These are phyloP conservation scores for Groenewaldozyma auringiensis DNA, from an alignment of 1,139 yeast species.

Conservation along the genomic window DNA sequence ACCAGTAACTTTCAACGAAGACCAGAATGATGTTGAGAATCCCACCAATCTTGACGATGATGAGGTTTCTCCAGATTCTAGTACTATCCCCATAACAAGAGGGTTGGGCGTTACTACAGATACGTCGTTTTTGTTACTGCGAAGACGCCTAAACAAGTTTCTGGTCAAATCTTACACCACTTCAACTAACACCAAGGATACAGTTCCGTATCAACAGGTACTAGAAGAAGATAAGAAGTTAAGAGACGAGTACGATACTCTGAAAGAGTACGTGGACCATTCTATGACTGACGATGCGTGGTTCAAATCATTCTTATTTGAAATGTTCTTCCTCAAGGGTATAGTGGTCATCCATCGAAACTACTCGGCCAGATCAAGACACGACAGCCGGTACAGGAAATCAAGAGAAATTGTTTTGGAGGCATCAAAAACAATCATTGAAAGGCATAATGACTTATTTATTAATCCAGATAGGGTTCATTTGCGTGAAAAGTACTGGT, in stretches of 20 bases:
- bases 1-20: conserved; percentile 24
- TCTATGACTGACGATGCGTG: conserved; percentile 22
- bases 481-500: conserved; percentile 20
- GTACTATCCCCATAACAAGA: conserved; percentile 13
- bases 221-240: conserved; percentile 22
- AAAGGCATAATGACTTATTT: conserved; percentile 27
- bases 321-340: conserved; percentile 26
- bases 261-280: conserved; percentile 7
- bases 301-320: conserved; percentile 27
- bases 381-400: conserved; percentile 17
- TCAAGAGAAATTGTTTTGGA: conserved; percentile 24
- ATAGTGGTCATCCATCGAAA: conserved; percentile 29
- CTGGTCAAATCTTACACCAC: conserved; percentile 13
- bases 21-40: conserved; percentile 25
- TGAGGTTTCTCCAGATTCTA: conserved; percentile 19
- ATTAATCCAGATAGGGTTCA: conserved; percentile 20
- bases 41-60: conserved; percentile 24
- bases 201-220: conserved; percentile 18
- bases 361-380: conserved; percentile 19
- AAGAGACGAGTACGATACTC: conserved; percentile 18
- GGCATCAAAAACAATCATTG: conserved; percentile 25
- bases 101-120: conserved; percentile 14
- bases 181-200: conserved; percentile 14
- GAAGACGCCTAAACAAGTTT: conserved; percentile 16
- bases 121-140: conserved; percentile 20